Evolutionary conservation across 2,329 filamentous ascomycete species (phyloP).

Genomic region (Pseudopithomyces maydicus): DNA sequence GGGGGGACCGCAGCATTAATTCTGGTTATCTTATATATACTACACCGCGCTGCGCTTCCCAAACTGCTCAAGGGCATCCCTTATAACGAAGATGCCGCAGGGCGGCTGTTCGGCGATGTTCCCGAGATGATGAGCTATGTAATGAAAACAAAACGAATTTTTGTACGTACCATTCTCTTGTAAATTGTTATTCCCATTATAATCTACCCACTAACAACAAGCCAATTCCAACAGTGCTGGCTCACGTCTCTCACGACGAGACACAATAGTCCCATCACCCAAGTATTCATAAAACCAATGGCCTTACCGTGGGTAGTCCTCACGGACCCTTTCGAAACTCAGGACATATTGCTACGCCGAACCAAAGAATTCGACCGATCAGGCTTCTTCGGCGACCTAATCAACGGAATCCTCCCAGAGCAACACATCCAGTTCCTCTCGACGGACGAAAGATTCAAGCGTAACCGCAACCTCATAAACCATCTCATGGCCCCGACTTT

Average conservation of each 20-base stretch:
- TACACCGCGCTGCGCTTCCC: too few relatives aligned
- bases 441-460: conserved; percentile 37
- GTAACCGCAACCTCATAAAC: conserved; percentile 41
- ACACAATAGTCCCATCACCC: conserved; percentile 5
- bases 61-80: conserved; percentile 45
- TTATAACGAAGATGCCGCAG: conserved; percentile 47
- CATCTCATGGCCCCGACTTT: conserved; percentile 47
- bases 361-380: conserved; percentile 21
- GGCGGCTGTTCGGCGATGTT: conserved; percentile 50
- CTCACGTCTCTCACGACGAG: too few relatives aligned
- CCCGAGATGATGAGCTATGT: conserved; percentile 48
- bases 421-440: conserved; percentile 12
- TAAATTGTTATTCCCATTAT: too few relatives aligned
- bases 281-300: conserved; percentile 17
- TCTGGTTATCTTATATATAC: too few relatives aligned
- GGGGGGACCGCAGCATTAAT: too few relatives aligned
- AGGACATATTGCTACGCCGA: conserved; percentile 15
- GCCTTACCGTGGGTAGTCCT: conserved; percentile 14
- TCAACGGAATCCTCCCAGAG: conserved; percentile 23
- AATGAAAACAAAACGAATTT: conserved; percentile 31
- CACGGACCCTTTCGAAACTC: conserved; percentile 9
- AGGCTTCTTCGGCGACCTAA: conserved; percentile 22
- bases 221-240: too few relatives aligned
- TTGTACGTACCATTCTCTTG: background rate
- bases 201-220: too few relatives aligned